Percentiles rank a stretch among this genome's conserved stretches.
Conservation (phyloP, 106 monocot species). For the Phalaenopsis aphrodite region DNA sequence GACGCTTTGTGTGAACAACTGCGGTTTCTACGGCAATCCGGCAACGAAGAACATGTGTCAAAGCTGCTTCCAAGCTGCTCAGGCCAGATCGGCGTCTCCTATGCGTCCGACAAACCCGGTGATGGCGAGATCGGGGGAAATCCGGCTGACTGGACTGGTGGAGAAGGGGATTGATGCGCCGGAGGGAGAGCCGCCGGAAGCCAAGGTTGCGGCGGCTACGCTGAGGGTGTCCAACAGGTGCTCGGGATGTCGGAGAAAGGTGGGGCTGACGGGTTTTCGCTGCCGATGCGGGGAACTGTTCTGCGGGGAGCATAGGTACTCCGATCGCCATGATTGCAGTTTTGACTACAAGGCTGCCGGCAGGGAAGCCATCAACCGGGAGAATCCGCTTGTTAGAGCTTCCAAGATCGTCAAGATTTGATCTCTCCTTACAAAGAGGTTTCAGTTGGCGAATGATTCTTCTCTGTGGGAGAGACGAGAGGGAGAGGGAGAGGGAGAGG, state of each 20-base stretch:
- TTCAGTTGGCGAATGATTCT: too few relatives aligned
- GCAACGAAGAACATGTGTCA: conserved; percentile 50
- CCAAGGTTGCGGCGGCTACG: not conserved
- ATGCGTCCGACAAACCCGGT: conserved; percentile 6
- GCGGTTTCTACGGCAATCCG: conserved; percentile 47
- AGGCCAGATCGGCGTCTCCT: conserved; percentile 9
- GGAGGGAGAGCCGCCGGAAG: not conserved
- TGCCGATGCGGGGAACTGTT: conserved; percentile 91
- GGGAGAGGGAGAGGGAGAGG: too few relatives aligned
- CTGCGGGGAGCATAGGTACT: conserved; percentile 82
- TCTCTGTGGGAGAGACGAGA: too few relatives aligned
- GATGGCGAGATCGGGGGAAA: conserved; percentile 12
- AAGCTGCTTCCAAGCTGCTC: conserved; percentile 32
- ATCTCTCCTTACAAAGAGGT: not conserved
- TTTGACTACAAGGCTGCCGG: conserved; percentile 80
- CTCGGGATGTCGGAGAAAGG: conserved; percentile 54
- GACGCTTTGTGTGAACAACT: conserved; percentile 72
- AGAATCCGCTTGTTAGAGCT: conserved; percentile 72
- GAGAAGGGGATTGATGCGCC: not conserved
- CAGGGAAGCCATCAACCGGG: conserved; percentile 53
- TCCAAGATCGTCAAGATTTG: conserved; percentile 77
- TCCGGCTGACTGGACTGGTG: conserved; percentile 7
- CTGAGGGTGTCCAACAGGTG: conserved; percentile 45
- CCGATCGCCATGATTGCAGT: conserved; percentile 72
- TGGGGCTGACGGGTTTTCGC: conserved; percentile 78